A percentile compares a stretch with the other conserved stretches of the same genome.
Evolutionary conservation across 805 yeast genomes (phyloP).

Genomic region (Teunomyces aglyptinius): DNA sequence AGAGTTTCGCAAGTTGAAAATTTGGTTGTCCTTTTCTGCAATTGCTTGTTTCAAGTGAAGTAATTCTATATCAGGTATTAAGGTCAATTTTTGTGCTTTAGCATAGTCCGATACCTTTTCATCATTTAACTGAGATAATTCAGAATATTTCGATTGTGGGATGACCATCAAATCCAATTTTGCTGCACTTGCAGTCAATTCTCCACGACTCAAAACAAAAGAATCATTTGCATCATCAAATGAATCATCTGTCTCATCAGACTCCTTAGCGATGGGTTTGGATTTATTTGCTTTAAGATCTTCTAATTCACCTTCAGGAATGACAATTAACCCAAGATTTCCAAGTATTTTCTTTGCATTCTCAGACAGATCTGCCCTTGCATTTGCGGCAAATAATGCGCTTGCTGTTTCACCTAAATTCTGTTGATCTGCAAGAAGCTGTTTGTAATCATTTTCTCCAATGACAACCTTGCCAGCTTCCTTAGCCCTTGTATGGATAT

Average conservation of each 20-base stretch:
- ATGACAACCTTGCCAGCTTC: constrained; percentile 17
- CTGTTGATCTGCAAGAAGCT: background rate
- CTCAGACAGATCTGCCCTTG: constrained; percentile 4
- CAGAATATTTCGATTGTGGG: constrained; percentile 17
- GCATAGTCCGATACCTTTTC: constrained; percentile 21
- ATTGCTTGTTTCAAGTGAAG: constrained; percentile 20
- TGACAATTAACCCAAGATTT: constrained; percentile 6
- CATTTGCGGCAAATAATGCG: background rate
- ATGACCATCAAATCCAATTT: constrained; percentile 25
- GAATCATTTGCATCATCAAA: constrained; percentile 31
- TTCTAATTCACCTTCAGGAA: constrained; percentile 7
- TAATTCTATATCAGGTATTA: constrained; percentile 24
- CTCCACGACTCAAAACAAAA: constrained; percentile 25
- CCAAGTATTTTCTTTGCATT: constrained; percentile 7
- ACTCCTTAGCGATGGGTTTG: background rate
- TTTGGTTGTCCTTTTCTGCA: constrained; percentile 31
- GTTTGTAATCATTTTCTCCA: constrained; percentile 11
- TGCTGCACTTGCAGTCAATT: constrained; percentile 24
- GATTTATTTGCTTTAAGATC: constrained; percentile 5
- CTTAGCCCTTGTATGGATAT: constrained; percentile 16
- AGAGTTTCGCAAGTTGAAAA: constrained; percentile 18
- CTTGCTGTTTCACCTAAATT: background rate
- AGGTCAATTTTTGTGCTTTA: constrained; percentile 14
- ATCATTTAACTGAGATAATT: constrained; percentile 14
- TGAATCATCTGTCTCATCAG: constrained; percentile 5